phyloP scores from a whole-genome alignment of 2,329 filamentous ascomycete genomes.

The Dactylellina leptospora region DNA sequence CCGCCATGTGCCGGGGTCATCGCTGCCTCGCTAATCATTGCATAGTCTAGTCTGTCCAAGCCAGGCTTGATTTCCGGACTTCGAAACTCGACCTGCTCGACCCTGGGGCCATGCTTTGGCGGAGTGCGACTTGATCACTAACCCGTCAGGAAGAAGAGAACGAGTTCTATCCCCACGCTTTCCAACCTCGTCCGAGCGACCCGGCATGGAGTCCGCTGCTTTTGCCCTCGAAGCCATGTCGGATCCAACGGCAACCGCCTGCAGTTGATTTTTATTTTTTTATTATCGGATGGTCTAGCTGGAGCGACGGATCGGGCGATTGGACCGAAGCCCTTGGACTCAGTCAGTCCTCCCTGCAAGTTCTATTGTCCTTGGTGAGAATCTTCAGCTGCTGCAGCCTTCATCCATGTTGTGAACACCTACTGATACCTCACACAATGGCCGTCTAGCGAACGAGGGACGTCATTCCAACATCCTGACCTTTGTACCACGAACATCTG shows the following conservation, averaged over 20 bases:
- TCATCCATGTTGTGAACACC: no score
- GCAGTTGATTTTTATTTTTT: neutral
- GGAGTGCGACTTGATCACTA: conserved; percentile 24
- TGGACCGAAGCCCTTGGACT: neutral
- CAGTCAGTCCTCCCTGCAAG: no score
- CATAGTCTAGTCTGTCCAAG: conserved; percentile 18
- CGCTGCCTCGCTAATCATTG: conserved; percentile 32
- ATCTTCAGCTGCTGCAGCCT: no score
- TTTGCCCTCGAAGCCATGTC: neutral
- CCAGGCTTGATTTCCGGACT: conserved; percentile 12
- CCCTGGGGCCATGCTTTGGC: conserved; percentile 17
- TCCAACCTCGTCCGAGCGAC: conserved; percentile 8
- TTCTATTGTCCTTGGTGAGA: no score
- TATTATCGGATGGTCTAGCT: no score
- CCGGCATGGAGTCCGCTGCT: conserved; percentile 4
- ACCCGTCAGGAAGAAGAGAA: neutral
- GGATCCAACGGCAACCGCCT: neutral
- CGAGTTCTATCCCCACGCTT: neutral
- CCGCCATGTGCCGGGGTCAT: conserved; percentile 40
- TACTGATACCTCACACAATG: no score
- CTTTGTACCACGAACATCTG: neutral
- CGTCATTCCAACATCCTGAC: neutral
- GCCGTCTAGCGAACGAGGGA: neutral
- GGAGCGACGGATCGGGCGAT: conserved; percentile 1
- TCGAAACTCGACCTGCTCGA: conserved; percentile 30